Evolutionary conservation across 2,329 filamentous ascomycete species (phyloP).

Genomic region (Domatiomyces globalis): DNA sequence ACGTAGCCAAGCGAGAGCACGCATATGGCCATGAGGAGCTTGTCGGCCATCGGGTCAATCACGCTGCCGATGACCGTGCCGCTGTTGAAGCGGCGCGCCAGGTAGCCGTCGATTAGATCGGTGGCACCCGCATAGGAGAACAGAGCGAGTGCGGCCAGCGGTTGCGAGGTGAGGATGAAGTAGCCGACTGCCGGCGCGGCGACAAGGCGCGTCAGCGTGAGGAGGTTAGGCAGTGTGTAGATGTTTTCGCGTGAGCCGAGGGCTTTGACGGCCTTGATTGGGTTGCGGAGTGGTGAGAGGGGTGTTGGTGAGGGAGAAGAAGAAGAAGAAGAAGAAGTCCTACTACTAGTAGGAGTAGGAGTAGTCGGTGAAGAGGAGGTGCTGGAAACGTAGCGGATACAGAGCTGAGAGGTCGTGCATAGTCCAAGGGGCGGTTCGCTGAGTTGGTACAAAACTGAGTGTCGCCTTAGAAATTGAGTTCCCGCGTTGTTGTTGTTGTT

Average conservation of each 20-base stretch:
- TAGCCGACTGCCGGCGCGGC: slow-evolving; percentile 80
- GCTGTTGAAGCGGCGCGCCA: slow-evolving; percentile 72
- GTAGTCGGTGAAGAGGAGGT: background rate
- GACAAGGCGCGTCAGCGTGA: slow-evolving; percentile 73
- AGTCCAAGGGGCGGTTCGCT: too few relatives aligned
- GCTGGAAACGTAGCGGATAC: background rate
- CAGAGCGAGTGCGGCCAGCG: slow-evolving; percentile 64
- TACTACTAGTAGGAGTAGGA: too few relatives aligned
- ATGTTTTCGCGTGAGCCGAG: slow-evolving; percentile 61
- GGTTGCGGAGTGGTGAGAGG: background rate
- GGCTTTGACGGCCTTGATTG: slow-evolving; percentile 17
- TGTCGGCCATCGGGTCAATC: slow-evolving; percentile 94
- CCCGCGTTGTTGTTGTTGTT: too few relatives aligned
- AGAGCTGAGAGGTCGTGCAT: background rate
- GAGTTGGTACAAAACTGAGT: background rate
- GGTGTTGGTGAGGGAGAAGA: background rate
- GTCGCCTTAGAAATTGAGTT: background rate
- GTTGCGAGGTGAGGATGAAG: slow-evolving; percentile 55
- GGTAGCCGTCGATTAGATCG: slow-evolving; percentile 85
- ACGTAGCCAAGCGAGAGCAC: slow-evolving; percentile 75
- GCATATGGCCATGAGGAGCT: slow-evolving; percentile 84
- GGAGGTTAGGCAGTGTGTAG: slow-evolving; percentile 86
- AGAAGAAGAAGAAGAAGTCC: too few relatives aligned
- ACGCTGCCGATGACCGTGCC: slow-evolving; percentile 91
- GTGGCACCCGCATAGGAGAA: slow-evolving; percentile 87